Evolutionary conservation across 148 eudicot species (phyloP), one percentile per base, ranked within the genome.

Genomic region (Chenopodium album): DNA sequence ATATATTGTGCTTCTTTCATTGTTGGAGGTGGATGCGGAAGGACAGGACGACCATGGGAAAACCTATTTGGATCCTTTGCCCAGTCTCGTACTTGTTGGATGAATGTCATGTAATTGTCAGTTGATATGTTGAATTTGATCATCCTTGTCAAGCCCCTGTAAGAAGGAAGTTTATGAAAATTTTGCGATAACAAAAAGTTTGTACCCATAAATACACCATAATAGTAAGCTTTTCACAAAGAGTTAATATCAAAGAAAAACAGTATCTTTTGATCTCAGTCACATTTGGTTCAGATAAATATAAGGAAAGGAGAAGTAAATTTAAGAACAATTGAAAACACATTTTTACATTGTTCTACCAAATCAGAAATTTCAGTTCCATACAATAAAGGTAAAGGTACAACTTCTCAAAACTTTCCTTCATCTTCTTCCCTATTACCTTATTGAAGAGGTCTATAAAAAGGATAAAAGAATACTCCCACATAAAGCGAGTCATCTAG

Each of bases 1-100:
- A 32, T 47, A 41, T 77, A 77, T 54, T 77, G 19, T 23, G 79
- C 47, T 37, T 41, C 5, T 8, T 7, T 20, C 22, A 62, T n/a
- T 32, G 44, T 41, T n/a, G 8, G 31, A 77, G 79, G 79, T n/a
- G 79, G 79, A 77, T 77, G 22, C 7, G 79, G 79, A 62, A 77
- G 71, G 22, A 77, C 79, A 11, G 79, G 70, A 28, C 79, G 71
- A 8, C 54, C 34, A 77, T 77, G 79, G 71, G 79, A 77, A 41
- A 63, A 11, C 68, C 79, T 77, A 13, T 41, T 32, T 65, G 79
- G 79, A 77, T 63, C 20, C 34, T 77, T 77, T n/a, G 79, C 79
- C 79, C 79, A 77, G 19, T 77, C 56, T n/a, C 79, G 54, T 22
- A 77, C 50, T 10, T 46, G 48, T 77, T 29, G 79, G 50, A 77